Base-by-base conservation (phyloP, 1,284 basidiomycete species). In the Xerocomus amazonicus region DNA sequence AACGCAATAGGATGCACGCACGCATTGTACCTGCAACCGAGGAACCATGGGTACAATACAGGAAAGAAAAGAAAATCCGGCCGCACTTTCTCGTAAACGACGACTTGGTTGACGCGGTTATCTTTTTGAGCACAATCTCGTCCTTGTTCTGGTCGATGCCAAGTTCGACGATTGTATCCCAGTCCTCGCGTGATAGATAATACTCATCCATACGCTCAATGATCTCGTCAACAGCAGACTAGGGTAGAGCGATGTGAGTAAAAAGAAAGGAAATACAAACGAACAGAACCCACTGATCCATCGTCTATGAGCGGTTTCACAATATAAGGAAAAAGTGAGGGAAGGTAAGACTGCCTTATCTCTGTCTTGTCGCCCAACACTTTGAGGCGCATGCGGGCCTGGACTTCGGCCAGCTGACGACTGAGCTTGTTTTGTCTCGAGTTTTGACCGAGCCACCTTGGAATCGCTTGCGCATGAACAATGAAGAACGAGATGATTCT, bases 361-460 rank as follows among this genome's bases (percentile, higher is more conserved):
- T 98, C 96, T 14, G 79, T 72, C 65, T 87, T 87, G 68, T 95
- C 83, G 2, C 92, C 95, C 1, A 93, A 95, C 0, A 94, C 90
- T 57, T 88, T 88, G 43, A 98, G 77, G 1, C 97, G 84, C 95
- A 99, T 97, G 47, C 89, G 87, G 46, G 93, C 89, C 67, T 98
- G 96, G 16, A 98, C 83, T 56, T 99, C 97, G 26, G 83, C 82
- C 17, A 98, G 77, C 55, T 90, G 85, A 41, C 95, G 80, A 45
- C 68, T 75, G 5, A 98, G 77, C 61, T 97, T 96, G 56, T 70
- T 77, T 69, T 90, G 87, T 63, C 95, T 97, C 43, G 94, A 97
- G 67, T 98, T 98, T 65, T 98, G 92, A 10, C 96, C 96, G 8
- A 99, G 83, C 93, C 94, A 98, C 60, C 91, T 94, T 38, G 26